Evolutionary conservation across 192 early-diverging fungal genomes (phyloP), one percentile per base, ranked within the genome.

Genomic region (Gryganskiella cystojenkinii): DNA sequence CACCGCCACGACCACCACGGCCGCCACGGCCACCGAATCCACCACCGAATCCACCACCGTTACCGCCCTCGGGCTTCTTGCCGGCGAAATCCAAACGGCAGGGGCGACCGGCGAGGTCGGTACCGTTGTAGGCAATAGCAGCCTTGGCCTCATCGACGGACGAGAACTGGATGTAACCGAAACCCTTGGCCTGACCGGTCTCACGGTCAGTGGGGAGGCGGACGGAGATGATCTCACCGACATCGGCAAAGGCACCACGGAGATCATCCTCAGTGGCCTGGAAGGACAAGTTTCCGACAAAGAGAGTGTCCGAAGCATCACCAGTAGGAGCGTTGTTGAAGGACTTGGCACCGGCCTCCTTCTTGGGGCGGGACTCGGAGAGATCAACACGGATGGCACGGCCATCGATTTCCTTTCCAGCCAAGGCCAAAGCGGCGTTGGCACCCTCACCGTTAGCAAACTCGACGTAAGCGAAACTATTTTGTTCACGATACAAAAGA

Each of bases 101-200:
- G 62, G 73, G 82, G 74, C 96, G 93, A 55, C 94, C 95, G 30
- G 86, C 85, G 28, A 96, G 80, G 35, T 93, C 88, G 15, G 76
- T 50, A 70, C 90, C 91, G 73, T 96, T 93, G 83, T 91, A 84
- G 56, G 88, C 84, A 78, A 89, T 83, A 19, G 92, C 83, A 24
- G 93, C 93, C 70, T 93, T 82, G 63, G 91, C 93, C 22, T 81
- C 79, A 28, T 84, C 90, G 45, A 81, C 79, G 56, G 83, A 69
- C 37, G 80, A 75, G 69, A 95, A 98, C 71, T 96, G 90, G 34
- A 98, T 86, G 83, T 96, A 98, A 70, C 93, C 96, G 78, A 94
- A 94, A 27, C 92, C 93, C 81, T 92, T 92, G 64, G 86, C 72
- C 59, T 87, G 80, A 51, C 90, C 92, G 66, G 88, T 87, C 53